Evolutionary conservation across 768 basidiomycete genomes (phyloP).

Genomic region (Rhizopogon rudus): DNA sequence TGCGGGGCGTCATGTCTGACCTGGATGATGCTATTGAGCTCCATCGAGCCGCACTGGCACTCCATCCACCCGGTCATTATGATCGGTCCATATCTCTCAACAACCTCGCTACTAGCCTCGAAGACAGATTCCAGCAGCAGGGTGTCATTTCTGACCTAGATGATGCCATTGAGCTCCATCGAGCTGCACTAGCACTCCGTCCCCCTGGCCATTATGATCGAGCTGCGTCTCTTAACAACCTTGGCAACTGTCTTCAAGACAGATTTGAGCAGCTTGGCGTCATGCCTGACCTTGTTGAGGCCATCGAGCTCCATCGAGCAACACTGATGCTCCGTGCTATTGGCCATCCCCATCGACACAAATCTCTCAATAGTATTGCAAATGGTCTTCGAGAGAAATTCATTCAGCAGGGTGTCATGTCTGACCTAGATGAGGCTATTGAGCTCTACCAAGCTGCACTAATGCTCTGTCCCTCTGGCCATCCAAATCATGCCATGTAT

Average conservation of each 20-base stretch:
- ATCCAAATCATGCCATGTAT: too few species aligned
- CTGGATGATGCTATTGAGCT: background rate
- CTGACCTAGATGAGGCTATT: background rate
- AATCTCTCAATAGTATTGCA: background rate
- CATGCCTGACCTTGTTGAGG: constrained; percentile 9
- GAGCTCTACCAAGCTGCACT: too few species aligned
- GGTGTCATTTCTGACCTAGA: background rate
- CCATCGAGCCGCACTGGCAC: background rate
- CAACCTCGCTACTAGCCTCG: background rate
- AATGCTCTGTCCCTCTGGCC: background rate
- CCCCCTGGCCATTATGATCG: background rate
- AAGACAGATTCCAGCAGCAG: background rate
- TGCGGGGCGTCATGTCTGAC: background rate
- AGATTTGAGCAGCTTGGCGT: constrained; percentile 4
- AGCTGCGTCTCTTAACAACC: background rate
- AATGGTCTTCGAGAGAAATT: too few species aligned
- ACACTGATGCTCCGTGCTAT: background rate
- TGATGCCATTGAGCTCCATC: background rate
- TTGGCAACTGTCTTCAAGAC: background rate
- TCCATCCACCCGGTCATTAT: background rate
- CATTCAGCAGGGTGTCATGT: too few species aligned
- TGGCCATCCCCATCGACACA: constrained; percentile 5
- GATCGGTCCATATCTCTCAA: background rate
- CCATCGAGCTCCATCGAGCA: background rate
- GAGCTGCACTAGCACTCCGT: background rate